These are phyloP conservation scores for Colletotrichum acutatum DNA, from an alignment of 2,329 filamentous ascomycete genomes.

Conservation along the genomic window DNA sequence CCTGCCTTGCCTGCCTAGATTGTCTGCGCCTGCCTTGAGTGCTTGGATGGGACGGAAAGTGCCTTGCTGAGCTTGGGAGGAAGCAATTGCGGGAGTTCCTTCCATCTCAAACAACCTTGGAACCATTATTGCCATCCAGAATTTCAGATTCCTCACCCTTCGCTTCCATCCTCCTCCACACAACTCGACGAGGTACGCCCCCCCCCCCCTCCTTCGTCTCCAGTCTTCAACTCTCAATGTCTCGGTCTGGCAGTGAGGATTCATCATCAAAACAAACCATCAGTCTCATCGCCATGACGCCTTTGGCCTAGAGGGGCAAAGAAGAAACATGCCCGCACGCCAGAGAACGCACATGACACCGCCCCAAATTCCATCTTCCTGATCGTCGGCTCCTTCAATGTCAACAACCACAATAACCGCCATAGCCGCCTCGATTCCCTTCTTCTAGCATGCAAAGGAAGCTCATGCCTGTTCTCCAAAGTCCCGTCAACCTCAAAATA, in stretches of 20 bases:
- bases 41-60: neutral
- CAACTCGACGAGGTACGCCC: neutral
- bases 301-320: neutral
- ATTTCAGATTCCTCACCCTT: too few relatives aligned
- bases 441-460: neutral
- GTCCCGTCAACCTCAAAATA: neutral
- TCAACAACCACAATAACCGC: neutral
- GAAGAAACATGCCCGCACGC: constrained; percentile 8
- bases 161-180: too few relatives aligned
- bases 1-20: neutral
- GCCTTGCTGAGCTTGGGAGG: too few relatives aligned
- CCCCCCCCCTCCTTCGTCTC: neutral
- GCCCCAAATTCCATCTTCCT: constrained; percentile 5
- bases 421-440: neutral
- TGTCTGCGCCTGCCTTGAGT: neutral
- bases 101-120: neutral
- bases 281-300: neutral
- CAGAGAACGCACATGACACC: constrained; percentile 14
- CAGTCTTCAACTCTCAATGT: neutral
- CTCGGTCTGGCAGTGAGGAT: constrained; percentile 8
- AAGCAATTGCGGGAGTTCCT: neutral
- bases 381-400: constrained; percentile 1
- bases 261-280: constrained; percentile 22
- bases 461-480: neutral
- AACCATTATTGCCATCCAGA: neutral